Conservation (phyloP, 257 asterid genomes). For the Oldenlandia corymbosa region DNA sequence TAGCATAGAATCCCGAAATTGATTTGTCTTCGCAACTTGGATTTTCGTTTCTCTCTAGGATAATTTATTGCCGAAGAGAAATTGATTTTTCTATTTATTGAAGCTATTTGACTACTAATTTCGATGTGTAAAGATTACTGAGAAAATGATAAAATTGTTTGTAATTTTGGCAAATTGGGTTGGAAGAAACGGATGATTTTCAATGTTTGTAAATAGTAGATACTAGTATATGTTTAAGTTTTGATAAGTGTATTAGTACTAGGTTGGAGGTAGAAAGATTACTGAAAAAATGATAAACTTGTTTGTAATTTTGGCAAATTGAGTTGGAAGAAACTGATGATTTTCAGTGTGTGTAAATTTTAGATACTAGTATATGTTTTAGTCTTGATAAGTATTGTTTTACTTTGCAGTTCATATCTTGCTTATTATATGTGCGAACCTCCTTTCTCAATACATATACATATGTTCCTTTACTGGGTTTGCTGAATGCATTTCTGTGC, state of each 20-base stretch:
- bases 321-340: not conserved
- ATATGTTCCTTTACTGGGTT: not conserved
- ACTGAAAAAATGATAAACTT: no score
- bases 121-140: no score
- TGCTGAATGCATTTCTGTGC: conserved; percentile 1
- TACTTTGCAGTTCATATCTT: not conserved
- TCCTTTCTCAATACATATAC: not conserved
- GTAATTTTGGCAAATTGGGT: not conserved
- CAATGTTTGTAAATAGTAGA: not conserved
- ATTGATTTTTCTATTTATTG: no score
- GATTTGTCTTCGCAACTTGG: not conserved
- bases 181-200: not conserved
- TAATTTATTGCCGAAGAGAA: no score
- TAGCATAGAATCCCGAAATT: not conserved
- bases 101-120: no score
- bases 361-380: not conserved
- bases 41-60: no score
- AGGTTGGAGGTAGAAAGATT: no score
- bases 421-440: not conserved
- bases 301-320: not conserved
- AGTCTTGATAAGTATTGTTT: not conserved
- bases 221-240: no score
- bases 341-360: not conserved
- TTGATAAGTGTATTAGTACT: no score
- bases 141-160: no score